Evolutionary conservation across 1,284 basidiomycete genomes (phyloP).

Genomic region (Ceratobasidium sp.): DNA sequence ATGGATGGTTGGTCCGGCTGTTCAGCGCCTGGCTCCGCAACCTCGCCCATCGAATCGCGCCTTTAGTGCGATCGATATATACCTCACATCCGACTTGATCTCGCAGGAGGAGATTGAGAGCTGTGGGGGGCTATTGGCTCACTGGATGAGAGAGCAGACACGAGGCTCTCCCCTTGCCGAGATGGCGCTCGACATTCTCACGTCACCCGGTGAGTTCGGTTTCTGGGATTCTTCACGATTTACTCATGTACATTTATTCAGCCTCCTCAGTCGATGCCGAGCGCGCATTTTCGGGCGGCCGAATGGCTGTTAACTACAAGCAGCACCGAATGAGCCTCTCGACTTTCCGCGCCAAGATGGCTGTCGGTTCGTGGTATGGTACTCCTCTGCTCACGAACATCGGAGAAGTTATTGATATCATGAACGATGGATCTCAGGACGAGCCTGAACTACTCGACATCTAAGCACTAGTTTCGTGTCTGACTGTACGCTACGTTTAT

Average conservation of each 20-base stretch:
- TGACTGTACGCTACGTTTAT: not conserved
- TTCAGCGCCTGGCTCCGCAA: not conserved
- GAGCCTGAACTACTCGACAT: not conserved
- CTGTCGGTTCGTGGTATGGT: slow-evolving; percentile 12
- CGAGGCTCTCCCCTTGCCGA: not conserved
- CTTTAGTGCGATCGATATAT: not conserved
- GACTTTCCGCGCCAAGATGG: slow-evolving; percentile 23
- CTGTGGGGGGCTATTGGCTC: not conserved
- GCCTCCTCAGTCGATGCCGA: slow-evolving; percentile 15
- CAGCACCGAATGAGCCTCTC: slow-evolving; percentile 16
- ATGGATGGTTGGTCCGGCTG: not conserved
- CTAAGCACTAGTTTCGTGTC: not conserved
- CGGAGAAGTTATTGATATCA: not conserved
- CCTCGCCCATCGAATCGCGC: not conserved
- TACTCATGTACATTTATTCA: not conserved
- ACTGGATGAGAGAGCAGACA: not conserved
- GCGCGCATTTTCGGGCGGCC: slow-evolving; percentile 23
- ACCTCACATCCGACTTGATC: not conserved
- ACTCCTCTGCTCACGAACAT: not conserved
- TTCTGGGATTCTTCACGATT: not conserved
- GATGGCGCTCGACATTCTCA: slow-evolving; percentile 24
- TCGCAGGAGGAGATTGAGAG: not conserved
- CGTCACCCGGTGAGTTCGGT: not conserved
- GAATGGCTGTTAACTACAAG: slow-evolving; percentile 17
- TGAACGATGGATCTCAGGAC: not conserved